A percentile compares a stretch with the other conserved stretches of the same genome.
Conservation (phyloP, 768 basidiomycete genomes). For the Lactarius sanguifluus region DNA sequence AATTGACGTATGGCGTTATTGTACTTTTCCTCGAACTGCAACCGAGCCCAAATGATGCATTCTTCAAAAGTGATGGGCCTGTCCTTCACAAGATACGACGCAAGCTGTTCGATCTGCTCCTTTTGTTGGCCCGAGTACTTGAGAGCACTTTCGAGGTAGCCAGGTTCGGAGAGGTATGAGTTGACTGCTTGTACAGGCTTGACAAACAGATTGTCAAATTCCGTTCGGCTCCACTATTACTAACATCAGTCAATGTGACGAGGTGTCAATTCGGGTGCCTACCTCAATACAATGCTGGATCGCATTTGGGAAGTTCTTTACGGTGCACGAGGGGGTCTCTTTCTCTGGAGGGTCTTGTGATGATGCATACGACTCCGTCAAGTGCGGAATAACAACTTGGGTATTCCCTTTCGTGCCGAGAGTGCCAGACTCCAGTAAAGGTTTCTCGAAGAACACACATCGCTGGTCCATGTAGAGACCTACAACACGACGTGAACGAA, state of each 20-base stretch:
- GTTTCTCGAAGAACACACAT: conserved; percentile 95
- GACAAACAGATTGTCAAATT: conserved; percentile 91
- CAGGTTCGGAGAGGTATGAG: conserved; percentile 94
- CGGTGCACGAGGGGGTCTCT: conserved; percentile 93
- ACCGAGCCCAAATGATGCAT: conserved; percentile 94
- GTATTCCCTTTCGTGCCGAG: conserved; percentile 98
- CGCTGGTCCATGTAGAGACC: conserved; percentile 98
- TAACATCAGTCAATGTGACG: conserved; percentile 15
- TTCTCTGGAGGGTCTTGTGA: conserved; percentile 99
- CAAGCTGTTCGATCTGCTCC: conserved; percentile 85
- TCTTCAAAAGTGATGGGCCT: conserved; percentile 96
- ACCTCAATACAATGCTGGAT: conserved; percentile 98
- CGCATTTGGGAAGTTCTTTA: conserved; percentile 98
- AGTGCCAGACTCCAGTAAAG: conserved; percentile 94
- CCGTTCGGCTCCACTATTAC: conserved; percentile 84
- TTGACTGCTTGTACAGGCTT: conserved; percentile 94
- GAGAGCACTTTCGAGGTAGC: conserved; percentile 87
- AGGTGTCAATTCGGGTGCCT: conserved; percentile 29
- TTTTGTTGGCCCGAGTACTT: conserved; percentile 91
- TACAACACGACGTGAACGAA: conserved; percentile 35
- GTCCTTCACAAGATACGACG: conserved; percentile 85
- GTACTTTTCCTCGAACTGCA: conserved; percentile 94
- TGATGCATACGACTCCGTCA: conserved; percentile 96
- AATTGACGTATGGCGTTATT: conserved; percentile 92
- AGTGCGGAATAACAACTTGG: conserved; percentile 90